A percentile compares a stretch with the other conserved stretches of the same genome.
These are phyloP conservation scores for Trichosanthes cucumerina DNA, from an alignment of 306 rosid genomes.

Conservation along the genomic window DNA sequence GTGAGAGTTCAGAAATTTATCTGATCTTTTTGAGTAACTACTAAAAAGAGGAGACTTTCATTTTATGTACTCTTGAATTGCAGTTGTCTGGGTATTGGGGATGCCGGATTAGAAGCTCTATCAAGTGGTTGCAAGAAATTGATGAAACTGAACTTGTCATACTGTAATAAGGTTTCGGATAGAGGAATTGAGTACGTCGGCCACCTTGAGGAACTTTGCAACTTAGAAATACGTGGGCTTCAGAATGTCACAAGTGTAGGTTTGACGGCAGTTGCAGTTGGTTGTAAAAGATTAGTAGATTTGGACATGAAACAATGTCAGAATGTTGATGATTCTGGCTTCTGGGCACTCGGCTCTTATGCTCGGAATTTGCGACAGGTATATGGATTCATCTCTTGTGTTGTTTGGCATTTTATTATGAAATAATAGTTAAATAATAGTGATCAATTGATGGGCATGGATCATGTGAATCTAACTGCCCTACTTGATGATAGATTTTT, in stretches of 20 bases:
- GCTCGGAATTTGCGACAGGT: conserved; percentile 54
- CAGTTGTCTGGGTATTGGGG: conserved; percentile 50
- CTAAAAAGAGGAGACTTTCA: background rate
- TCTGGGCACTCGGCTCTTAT: conserved; percentile 44
- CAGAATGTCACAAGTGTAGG: conserved; percentile 41
- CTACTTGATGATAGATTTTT: background rate
- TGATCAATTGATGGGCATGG: background rate
- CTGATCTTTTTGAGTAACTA: background rate
- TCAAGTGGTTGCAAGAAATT: conserved; percentile 41
- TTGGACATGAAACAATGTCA: conserved; percentile 52
- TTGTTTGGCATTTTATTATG: background rate
- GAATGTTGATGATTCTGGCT: conserved; percentile 45
- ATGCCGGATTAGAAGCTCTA: conserved; percentile 46
- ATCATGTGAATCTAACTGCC: background rate
- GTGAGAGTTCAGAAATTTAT: conserved; percentile 1
- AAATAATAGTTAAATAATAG: background rate
- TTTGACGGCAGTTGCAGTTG: conserved; percentile 32
- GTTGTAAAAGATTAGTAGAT: conserved; percentile 46
- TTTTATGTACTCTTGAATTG: conserved; percentile 17
- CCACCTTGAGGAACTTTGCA: conserved; percentile 31
- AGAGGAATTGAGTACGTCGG: conserved; percentile 36
- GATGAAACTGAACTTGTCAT: conserved; percentile 50
- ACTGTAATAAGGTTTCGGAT: conserved; percentile 49
- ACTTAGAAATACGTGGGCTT: conserved; percentile 50
- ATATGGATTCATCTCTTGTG: background rate